Base-by-base conservation (phyloP, 768 basidiomycete species). In the Tricholoma hemisulphureum region DNA sequence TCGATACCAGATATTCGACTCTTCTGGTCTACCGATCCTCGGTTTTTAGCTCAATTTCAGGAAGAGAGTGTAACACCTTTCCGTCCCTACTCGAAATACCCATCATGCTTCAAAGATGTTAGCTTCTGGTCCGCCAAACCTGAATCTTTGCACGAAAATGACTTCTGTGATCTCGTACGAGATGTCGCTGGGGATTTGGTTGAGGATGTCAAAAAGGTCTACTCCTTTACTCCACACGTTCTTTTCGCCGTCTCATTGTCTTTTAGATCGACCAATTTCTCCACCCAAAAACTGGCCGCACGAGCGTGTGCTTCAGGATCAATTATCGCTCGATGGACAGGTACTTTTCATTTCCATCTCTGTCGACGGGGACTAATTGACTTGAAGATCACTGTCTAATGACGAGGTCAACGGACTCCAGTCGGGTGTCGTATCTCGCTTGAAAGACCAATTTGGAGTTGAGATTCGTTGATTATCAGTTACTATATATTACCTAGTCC, bases 321-420 rank as follows among this genome's bases (percentile, higher is more conserved):
- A 94, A 92, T 66, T 99, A 98, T 71, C 80, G 95, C 57, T 97
- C 95, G 26, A 96, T 98, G 95, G 96, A 98, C 71, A 87, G 89
- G 91, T 90, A 65, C 59, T 76, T 66, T 18, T 23, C 43, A n/a
- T 32, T 20, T 6, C 20, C 16, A 13, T 41, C 18, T 41, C 23
- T n/a, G 24, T 28, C n/a, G 26, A 29, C 20, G 20, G 37, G 18
- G 13, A 13, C 53, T 54, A 7, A 54, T 14, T 28, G 26, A 29
- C n/a, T 41, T 35, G 18, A 56, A 93, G 94, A 70, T 93, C 92
- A 7, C 70, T 98, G 60, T 87, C 90, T 14, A 95, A 95, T 63
- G 90, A 91, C 23, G 95, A 98, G 73, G 86, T 89, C 41, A 96
- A 96, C 71, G 73, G 73, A n/a, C 73, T 96, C 50, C 93, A 98